Evolutionary conservation across 192 early-diverging fungal genomes (phyloP), one percentile per base, ranked within the genome.

Genomic region (Coemansia sp.): DNA sequence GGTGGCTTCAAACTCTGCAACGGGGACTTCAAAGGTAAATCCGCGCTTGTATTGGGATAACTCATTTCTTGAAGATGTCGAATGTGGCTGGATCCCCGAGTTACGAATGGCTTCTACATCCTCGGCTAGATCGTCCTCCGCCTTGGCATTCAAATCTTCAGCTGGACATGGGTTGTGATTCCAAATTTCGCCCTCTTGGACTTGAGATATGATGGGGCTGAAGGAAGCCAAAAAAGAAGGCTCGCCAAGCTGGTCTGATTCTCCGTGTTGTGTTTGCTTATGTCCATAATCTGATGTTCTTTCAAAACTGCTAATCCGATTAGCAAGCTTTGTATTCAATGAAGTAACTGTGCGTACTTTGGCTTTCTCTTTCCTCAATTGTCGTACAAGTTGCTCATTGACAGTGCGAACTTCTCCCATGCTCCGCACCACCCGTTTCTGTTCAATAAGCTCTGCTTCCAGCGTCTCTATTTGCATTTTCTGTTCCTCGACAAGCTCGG

Each of bases 351-450:
- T 75, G 18, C 65, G 69, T 42, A 64, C 56, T 32, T 67, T 68
- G 9, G 75, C 9, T 23, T 67, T 70, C 47, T 83, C 81, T 41
- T 61, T 68, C 53, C 72, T 77, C 49, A 83, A 50, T 39, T 75
- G 56, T 32, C 75, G 75, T 12, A 56, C 60, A 9, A 83, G 67
- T 56, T 63, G 69, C 53, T 83, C 81, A 50, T 75, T 83, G 40
- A 69, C 61, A 11, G 69, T 48, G 12, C 72, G 81, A 52, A 83
- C 72, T 50, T 75, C 67, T 18, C 72, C 75, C 81, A 83, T 71
- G 18, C 52, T 62, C 16, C 40, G 52, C 3, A 77, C 75, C 6
- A 83, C 67, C 6, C 72, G 66, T 8, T 62, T 73, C 56, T 83
- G 81, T 59, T 83, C 81, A 4, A 53, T 57, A 32, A 77, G 56